Evolutionary conservation across 768 basidiomycete species (phyloP).

Genomic region (Calvatia gigantea): DNA sequence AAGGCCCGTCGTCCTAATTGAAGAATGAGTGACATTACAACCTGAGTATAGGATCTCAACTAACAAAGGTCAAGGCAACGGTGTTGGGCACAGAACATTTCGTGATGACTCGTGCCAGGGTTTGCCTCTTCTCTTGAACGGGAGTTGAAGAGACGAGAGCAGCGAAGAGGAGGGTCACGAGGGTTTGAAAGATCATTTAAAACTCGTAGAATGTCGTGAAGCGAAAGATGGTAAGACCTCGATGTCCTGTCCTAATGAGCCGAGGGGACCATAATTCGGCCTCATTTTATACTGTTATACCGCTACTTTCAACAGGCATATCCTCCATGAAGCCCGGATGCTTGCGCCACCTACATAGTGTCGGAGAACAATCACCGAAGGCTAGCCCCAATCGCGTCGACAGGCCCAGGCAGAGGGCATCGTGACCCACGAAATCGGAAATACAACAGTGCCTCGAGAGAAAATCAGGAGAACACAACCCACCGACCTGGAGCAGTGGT

Average conservation of each 20-base stretch:
- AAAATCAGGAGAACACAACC: background rate
- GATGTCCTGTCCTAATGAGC: background rate
- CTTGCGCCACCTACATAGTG: background rate
- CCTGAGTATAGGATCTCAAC: constrained; percentile 12
- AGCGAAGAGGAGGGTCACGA: constrained; percentile 16
- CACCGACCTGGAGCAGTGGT: background rate
- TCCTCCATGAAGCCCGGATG: background rate
- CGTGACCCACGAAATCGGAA: background rate
- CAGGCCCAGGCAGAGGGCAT: background rate
- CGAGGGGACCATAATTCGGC: background rate
- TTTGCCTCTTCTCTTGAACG: constrained; percentile 14
- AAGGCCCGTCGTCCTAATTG: constrained; percentile 41
- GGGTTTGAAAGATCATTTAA: constrained; percentile 15
- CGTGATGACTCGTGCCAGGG: constrained; percentile 28
- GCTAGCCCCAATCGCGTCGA: background rate
- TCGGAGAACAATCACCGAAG: background rate
- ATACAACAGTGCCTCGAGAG: background rate
- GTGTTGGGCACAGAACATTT: constrained; percentile 35
- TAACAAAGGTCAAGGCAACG: constrained; percentile 42
- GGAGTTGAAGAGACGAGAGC: constrained; percentile 13
- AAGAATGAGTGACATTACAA: background rate
- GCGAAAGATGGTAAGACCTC: background rate
- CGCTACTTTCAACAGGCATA: background rate
- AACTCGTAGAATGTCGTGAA: background rate
- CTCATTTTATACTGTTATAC: background rate